A percentile compares a stretch with the other conserved stretches of the same genome.
Evolutionary conservation across 306 rosid genomes (phyloP).

Genomic region (Cicer yamashitae): DNA sequence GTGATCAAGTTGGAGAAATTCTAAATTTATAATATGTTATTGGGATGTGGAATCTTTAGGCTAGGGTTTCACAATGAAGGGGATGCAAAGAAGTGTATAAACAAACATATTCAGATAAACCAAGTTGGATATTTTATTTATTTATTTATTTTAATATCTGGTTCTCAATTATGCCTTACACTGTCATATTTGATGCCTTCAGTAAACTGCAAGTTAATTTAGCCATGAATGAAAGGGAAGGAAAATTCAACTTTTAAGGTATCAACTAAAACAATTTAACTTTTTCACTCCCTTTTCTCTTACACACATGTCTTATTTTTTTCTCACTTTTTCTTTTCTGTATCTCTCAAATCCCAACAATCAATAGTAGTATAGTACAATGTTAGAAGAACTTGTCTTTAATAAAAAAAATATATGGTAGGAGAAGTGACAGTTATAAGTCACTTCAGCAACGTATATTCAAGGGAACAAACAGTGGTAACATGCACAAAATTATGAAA

Average conservation of each 20-base stretch:
- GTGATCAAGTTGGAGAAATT: conserved; percentile 35
- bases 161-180: conserved; percentile 17
- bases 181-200: conserved; percentile 16
- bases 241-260: conserved; percentile 27
- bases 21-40: conserved; percentile 1
- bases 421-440: conserved; percentile 52
- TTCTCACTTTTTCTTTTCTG: background rate
- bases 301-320: background rate
- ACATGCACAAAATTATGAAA: conserved; percentile 37
- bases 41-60: conserved; percentile 30
- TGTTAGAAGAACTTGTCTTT: background rate
- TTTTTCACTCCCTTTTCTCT: background rate
- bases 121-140: background rate
- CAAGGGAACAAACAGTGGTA: conserved; percentile 47
- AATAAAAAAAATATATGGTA: conserved; percentile 39
- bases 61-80: conserved; percentile 39
- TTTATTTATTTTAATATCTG: background rate
- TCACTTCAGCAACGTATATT: conserved; percentile 67
- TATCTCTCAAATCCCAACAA: conserved; percentile 12
- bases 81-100: conserved; percentile 23
- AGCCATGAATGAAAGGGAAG: conserved; percentile 31
- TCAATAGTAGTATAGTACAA: background rate
- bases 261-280: background rate
- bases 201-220: conserved; percentile 43
- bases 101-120: conserved; percentile 22